Evolutionary conservation across 108 stramenopile species (phyloP).

Genomic region (Cyclotella atomus): DNA sequence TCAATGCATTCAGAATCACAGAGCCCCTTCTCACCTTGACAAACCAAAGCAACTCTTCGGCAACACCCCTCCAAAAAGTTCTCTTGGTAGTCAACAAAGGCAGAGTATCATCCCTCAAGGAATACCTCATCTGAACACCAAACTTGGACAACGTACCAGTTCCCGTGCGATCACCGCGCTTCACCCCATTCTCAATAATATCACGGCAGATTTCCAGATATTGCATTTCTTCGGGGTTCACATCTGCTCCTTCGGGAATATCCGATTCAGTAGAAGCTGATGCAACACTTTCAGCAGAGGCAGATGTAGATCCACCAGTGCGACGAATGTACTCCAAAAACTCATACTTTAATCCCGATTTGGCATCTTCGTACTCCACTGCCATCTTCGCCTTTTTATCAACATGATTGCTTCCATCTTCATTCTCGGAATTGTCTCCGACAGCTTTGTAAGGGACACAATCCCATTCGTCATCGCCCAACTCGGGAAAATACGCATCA

Average conservation of each 20-base stretch:
- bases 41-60: slow-evolving; percentile 99
- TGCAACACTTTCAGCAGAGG: neutral
- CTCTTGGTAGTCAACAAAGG: slow-evolving; percentile 98
- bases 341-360: slow-evolving; percentile 61
- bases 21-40: slow-evolving; percentile 66
- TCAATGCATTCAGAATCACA: too few relatives aligned
- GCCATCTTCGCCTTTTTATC: slow-evolving; percentile 39
- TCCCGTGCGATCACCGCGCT: slow-evolving; percentile 98
- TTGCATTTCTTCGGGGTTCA: slow-evolving; percentile 92
- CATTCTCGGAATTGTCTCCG: slow-evolving; percentile 31
- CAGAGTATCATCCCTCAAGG: slow-evolving; percentile 86
- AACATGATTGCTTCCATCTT: slow-evolving; percentile 6
- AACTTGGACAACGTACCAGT: slow-evolving; percentile 98
- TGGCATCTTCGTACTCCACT: slow-evolving; percentile 49
- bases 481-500: slow-evolving; percentile 83
- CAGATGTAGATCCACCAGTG: neutral
- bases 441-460: slow-evolving; percentile 49
- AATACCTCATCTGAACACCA: slow-evolving; percentile 98
- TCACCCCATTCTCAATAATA: slow-evolving; percentile 91
- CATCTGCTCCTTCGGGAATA: slow-evolving; percentile 53
- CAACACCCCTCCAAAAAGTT: slow-evolving; percentile 99
- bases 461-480: slow-evolving; percentile 62
- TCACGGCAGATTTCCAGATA: slow-evolving; percentile 94
- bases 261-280: too few relatives aligned
- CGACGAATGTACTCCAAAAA: slow-evolving; percentile 68